phyloP scores from a whole-genome alignment of 1,284 basidiomycete genomes.

The Tilletia walkeri region DNA sequence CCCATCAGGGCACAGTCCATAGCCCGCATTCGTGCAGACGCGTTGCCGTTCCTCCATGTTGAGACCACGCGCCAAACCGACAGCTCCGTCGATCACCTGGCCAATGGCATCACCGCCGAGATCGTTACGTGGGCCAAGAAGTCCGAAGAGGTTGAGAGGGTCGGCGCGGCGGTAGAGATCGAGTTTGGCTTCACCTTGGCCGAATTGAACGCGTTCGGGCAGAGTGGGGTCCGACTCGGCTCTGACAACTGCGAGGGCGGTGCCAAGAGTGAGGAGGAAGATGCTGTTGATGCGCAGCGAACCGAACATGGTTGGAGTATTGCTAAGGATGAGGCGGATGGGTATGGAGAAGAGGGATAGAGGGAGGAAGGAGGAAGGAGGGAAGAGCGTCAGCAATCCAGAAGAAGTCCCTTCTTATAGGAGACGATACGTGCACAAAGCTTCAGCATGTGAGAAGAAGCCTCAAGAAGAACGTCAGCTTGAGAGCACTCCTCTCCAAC shows the following conservation, averaged over 20 bases:
- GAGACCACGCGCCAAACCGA: background rate
- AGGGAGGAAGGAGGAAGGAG: conserved; percentile 1
- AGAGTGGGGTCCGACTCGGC: background rate
- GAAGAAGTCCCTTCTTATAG: background rate
- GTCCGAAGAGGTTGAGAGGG: conserved; percentile 7
- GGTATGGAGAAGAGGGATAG: background rate
- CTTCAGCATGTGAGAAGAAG: background rate
- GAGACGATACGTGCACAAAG: background rate
- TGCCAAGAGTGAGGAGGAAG: background rate
- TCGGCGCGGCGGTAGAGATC: conserved; percentile 3
- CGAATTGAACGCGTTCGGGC: background rate
- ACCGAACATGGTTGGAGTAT: no score
- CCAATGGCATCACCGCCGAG: background rate
- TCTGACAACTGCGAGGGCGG: background rate
- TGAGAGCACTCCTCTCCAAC: no score
- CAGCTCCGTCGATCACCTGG: background rate
- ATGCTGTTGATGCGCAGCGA: background rate
- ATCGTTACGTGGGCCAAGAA: background rate
- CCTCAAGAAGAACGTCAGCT: no score
- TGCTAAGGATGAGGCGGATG: background rate
- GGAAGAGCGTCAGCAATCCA: background rate
- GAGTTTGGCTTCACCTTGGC: background rate
- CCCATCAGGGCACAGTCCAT: conserved; percentile 3
- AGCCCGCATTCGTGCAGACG: background rate
- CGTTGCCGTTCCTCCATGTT: background rate